Base-by-base conservation (phyloP, 805 yeast species). In the Lachancea sp. region DNA sequence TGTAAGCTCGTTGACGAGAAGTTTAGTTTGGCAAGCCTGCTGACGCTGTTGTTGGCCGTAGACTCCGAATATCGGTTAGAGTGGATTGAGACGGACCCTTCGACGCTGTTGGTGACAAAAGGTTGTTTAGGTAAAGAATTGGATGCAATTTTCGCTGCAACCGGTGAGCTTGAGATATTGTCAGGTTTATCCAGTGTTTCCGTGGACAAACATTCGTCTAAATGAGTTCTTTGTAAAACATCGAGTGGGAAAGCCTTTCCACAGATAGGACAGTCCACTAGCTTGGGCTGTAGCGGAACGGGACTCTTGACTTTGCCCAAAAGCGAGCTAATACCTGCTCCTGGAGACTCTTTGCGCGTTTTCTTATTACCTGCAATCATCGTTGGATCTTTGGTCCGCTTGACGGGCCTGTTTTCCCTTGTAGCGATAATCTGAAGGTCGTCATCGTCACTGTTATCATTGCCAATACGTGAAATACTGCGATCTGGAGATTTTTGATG, bases 221-320 rank as follows among this genome's bases (percentile, higher is more conserved):
- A 68, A 58, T 85, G 93, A 0, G 68, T 57, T 2, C 74, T 57
- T 57, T 85, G 85, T 8, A 85, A 64, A 29, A 71, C 73, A 18
- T 65, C 71, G 0, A 79, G 68, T 1, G 82, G 72, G 78, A 81
- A 77, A 22, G 60, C 61, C 34, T 73, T 66, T 8, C 64, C 59
- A 59, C 95, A 85, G 2, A 85, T 70, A 0, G 95, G 95, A 57
- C 95, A 85, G 41, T 67, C 73, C 0, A 76, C 85, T 42, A 50
- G 41, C 38, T 49, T 50, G 17, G 31, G 31, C 13, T 49, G 52
- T 22, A 38, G 36, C 22, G 42, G 46, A 12, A 25, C 41, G 26
- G 39, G 42, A 29, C 54, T 52, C 48, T 49, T 49, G 39, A 50
- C 42, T 20, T 34, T 35, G 19, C 31, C 31, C 15, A 46, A 33